Percentiles rank a stretch among this genome's conserved stretches.
Evolutionary conservation across 345 rosid genomes (phyloP).

Genomic region (Isatis tinctoria): DNA sequence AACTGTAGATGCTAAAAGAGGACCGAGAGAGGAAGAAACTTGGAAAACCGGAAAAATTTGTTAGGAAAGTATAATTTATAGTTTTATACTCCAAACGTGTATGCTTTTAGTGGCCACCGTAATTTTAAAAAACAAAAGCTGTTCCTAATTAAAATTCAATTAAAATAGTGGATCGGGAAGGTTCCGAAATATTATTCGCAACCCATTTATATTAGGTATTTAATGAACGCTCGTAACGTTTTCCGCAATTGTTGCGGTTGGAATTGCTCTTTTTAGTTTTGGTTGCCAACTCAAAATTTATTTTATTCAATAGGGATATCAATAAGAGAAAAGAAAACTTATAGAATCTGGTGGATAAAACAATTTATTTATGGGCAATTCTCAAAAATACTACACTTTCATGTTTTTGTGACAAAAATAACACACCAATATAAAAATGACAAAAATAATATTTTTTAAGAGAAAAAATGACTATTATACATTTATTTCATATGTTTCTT

Average conservation of each 20-base stretch:
- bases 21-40: conserved; percentile 41
- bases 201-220: neutral
- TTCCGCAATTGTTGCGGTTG: neutral
- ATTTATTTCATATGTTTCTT: too few species aligned
- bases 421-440: too few species aligned
- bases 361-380: too few species aligned
- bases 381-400: too few species aligned
- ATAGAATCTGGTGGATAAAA: too few species aligned
- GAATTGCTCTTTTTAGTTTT: neutral
- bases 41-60: conserved; percentile 61
- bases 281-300: neutral
- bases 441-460: too few species aligned
- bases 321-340: too few species aligned
- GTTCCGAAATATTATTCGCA: conserved; percentile 24
- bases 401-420: too few species aligned
- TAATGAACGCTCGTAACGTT: neutral
- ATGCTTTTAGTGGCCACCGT: conserved; percentile 35
- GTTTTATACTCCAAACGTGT: conserved; percentile 52
- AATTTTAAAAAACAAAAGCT: conserved; percentile 17
- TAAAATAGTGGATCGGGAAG: conserved; percentile 18
- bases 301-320: too few species aligned
- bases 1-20: conserved; percentile 34
- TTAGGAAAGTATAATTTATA: conserved; percentile 47
- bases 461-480: too few species aligned
- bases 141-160: conserved; percentile 2